Conservation (phyloP, 2,329 filamentous ascomycete genomes). For the Canariomyces notabilis region DNA sequence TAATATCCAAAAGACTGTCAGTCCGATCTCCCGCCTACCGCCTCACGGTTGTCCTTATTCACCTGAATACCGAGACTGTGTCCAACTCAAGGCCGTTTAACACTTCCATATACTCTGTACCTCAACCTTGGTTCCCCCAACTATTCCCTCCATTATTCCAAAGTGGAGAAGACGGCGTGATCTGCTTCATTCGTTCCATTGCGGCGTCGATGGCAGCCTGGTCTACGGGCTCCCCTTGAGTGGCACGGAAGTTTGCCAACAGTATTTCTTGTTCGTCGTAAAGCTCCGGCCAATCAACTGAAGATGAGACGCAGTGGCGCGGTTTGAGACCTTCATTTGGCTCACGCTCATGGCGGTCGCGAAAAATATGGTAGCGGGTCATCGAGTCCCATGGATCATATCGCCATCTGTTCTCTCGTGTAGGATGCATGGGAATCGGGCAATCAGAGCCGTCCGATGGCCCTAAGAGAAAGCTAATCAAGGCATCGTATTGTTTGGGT, state of each 20-base stretch:
- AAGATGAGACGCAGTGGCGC: not conserved
- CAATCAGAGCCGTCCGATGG: not conserved
- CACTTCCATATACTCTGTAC: too few relatives aligned
- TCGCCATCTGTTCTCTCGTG: not conserved
- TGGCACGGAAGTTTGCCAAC: not conserved
- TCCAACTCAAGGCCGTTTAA: too few relatives aligned
- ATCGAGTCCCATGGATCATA: slow-evolving; percentile 2
- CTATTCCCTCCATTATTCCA: too few relatives aligned
- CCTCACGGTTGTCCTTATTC: too few relatives aligned
- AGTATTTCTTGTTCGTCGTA: not conserved
- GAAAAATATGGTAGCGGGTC: slow-evolving; percentile 2
- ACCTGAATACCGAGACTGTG: too few relatives aligned
- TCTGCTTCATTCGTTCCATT: not conserved
- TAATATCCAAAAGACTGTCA: too few relatives aligned
- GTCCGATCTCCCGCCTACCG: too few relatives aligned
- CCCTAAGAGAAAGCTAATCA: slow-evolving; percentile 3
- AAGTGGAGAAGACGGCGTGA: slow-evolving; percentile 2
- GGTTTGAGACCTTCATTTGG: not conserved
- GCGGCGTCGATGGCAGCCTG: not conserved
- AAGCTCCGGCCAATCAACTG: too few relatives aligned
- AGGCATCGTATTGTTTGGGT: not conserved
- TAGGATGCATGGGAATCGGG: not conserved
- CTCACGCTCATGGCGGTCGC: slow-evolving; percentile 1
- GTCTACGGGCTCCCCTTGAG: not conserved
- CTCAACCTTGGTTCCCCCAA: too few relatives aligned